These are phyloP conservation scores for Mrakia blollopis DNA, from an alignment of 768 basidiomycete genomes.

Conservation along the genomic window DNA sequence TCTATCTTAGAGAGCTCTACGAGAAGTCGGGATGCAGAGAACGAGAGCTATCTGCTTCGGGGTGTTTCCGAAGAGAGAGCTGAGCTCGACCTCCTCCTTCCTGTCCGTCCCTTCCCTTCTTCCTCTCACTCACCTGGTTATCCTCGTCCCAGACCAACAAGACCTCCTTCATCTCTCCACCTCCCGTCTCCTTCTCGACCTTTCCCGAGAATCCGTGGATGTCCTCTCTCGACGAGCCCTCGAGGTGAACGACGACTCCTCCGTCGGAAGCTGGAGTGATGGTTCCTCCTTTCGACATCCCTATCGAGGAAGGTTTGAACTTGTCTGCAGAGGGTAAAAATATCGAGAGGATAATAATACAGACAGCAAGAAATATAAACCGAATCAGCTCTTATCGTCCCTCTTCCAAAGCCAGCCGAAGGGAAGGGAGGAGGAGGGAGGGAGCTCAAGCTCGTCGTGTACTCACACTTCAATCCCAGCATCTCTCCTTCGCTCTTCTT, in stretches of 20 bases:
- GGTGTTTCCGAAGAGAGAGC: background rate
- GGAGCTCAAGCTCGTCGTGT: background rate
- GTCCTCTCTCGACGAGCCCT: slow-evolving; percentile 3
- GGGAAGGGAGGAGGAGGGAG: background rate
- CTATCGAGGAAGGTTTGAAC: slow-evolving; percentile 19
- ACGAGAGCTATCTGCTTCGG: too few relatives aligned
- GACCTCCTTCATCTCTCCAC: slow-evolving; percentile 9
- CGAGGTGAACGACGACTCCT: slow-evolving; percentile 15
- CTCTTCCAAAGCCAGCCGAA: background rate
- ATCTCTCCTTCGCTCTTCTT: background rate
- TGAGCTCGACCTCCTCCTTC: background rate
- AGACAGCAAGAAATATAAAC: too few relatives aligned
- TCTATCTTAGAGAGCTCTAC: too few relatives aligned
- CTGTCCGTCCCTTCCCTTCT: background rate
- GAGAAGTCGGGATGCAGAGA: too few relatives aligned
- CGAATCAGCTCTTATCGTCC: background rate
- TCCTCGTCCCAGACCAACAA: slow-evolving; percentile 8
- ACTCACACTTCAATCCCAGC: slow-evolving; percentile 4
- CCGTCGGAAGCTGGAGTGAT: background rate
- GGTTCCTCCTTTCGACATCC: slow-evolving; percentile 9
- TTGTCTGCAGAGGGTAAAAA: background rate
- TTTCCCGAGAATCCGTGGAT: slow-evolving; percentile 28
- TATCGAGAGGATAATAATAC: background rate
- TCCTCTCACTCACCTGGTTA: background rate
- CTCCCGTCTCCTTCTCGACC: slow-evolving; percentile 15